These are phyloP conservation scores for Smittium culicis DNA, from an alignment of 371 early-diverging fungal species.

Conservation along the genomic window DNA sequence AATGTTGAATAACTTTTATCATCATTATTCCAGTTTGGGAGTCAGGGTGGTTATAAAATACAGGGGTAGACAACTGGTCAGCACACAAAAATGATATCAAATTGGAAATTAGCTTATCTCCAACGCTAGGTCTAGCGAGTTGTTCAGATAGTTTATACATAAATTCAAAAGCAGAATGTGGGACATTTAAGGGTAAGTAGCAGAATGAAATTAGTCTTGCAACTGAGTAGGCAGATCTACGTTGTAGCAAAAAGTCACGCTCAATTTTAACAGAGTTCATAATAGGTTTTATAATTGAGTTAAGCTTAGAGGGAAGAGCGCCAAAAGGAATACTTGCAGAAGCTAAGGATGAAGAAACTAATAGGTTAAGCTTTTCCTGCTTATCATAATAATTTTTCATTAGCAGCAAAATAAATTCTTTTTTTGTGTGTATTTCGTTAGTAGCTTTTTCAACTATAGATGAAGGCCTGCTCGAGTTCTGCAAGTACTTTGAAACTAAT, in stretches of 20 bases:
- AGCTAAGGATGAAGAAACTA: conserved; percentile 61
- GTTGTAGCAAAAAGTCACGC: conserved; percentile 20
- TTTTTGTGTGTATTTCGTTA: neutral
- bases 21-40: conserved; percentile 23
- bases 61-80: conserved; percentile 58
- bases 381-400: conserved; percentile 35
- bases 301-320: conserved; percentile 64
- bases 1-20: conserved; percentile 28
- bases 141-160: neutral
- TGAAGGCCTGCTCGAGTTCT: neutral
- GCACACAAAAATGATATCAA: conserved; percentile 70
- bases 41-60: conserved; percentile 23
- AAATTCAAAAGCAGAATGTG: neutral
- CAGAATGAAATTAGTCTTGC: conserved; percentile 33
- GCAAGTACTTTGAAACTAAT: conserved; percentile 1
- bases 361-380: conserved; percentile 51
- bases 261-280: conserved; percentile 71
- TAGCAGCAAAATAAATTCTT: neutral
- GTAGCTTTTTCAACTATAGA: too few species aligned
- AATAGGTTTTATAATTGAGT: conserved; percentile 67
- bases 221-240: conserved; percentile 32
- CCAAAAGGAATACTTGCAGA: conserved; percentile 70
- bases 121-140: conserved; percentile 32
- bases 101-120: conserved; percentile 79
- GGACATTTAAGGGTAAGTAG: conserved; percentile 12